A percentile compares a stretch with the other conserved stretches of the same genome.
Evolutionary conservation across 108 stramenopile species (phyloP).

Genomic region (Nannochloropsis gaditana): DNA sequence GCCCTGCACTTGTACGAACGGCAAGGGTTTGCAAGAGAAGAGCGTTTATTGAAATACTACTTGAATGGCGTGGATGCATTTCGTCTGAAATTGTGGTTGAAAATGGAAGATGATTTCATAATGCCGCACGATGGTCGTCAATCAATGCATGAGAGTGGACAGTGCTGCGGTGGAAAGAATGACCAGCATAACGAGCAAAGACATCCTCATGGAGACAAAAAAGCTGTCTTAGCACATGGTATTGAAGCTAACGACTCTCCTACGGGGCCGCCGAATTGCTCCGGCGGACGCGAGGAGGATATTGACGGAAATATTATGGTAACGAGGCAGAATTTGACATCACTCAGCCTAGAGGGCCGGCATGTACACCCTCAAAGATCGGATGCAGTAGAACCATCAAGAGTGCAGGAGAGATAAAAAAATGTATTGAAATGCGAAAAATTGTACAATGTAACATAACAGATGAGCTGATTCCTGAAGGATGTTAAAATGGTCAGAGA

Average conservation of each 20-base stretch:
- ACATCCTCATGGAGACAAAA: constrained; percentile 14
- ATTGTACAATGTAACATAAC: not conserved
- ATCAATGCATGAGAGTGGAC: too few relatives aligned
- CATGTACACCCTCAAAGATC: too few relatives aligned
- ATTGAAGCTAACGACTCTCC: constrained; percentile 24
- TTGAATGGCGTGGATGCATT: constrained; percentile 62
- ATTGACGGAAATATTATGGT: not conserved
- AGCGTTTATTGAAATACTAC: constrained; percentile 58
- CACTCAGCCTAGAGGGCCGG: too few relatives aligned
- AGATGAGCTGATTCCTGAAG: not conserved
- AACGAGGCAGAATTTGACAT: not conserved
- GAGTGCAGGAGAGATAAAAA: not conserved
- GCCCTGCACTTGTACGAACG: constrained; percentile 57
- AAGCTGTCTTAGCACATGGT: constrained; percentile 21
- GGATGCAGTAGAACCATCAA: not conserved
- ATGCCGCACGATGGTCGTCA: too few relatives aligned
- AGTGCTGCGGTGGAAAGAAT: not conserved
- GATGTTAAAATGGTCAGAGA: not conserved
- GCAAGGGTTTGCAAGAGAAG: constrained; percentile 60
- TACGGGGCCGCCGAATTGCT: not conserved
- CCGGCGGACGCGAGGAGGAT: constrained; percentile 25
- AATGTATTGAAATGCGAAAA: not conserved
- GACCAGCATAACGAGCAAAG: not conserved
- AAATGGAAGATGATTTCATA: too few relatives aligned
- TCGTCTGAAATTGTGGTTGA: constrained; percentile 57